phyloP scores from a whole-genome alignment of 805 yeast species.

The Candida hungchunana region DNA sequence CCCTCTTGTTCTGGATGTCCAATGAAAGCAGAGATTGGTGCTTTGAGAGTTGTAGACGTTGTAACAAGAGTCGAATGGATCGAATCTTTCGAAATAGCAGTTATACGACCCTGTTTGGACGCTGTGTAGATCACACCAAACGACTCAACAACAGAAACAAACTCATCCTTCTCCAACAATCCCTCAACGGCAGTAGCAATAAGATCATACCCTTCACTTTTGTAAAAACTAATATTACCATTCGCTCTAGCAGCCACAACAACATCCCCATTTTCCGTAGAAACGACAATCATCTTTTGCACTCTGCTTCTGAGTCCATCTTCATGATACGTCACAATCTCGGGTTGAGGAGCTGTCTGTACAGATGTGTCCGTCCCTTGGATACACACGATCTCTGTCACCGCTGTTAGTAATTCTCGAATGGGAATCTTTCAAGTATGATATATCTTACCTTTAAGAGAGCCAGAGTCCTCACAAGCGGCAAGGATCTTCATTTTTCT shows the following conservation, averaged over 20 bases:
- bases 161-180: conserved; percentile 30
- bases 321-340: conserved; percentile 39
- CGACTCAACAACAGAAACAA: conserved; percentile 33
- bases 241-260: conserved; percentile 44
- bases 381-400: conserved; percentile 49
- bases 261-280: conserved; percentile 29
- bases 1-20: conserved; percentile 45
- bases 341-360: conserved; percentile 63
- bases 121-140: conserved; percentile 29
- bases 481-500: conserved; percentile 53
- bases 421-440: background rate
- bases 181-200: conserved; percentile 16
- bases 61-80: conserved; percentile 12
- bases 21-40: conserved; percentile 45
- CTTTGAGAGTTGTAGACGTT: conserved; percentile 32
- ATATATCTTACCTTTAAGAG: conserved; percentile 37
- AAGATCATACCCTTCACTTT: conserved; percentile 27
- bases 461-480: conserved; percentile 65
- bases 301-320: conserved; percentile 38
- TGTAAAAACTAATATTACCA: conserved; percentile 39
- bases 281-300: conserved; percentile 34
- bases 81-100: conserved; percentile 24
- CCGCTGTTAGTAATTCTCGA: background rate
- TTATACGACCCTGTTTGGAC: conserved; percentile 34
- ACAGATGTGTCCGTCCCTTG: conserved; percentile 78